Percentiles rank a stretch among this genome's conserved stretches.
phyloP scores from a whole-genome alignment of 2,329 filamentous ascomycete species.

The Drechslera avenae region DNA sequence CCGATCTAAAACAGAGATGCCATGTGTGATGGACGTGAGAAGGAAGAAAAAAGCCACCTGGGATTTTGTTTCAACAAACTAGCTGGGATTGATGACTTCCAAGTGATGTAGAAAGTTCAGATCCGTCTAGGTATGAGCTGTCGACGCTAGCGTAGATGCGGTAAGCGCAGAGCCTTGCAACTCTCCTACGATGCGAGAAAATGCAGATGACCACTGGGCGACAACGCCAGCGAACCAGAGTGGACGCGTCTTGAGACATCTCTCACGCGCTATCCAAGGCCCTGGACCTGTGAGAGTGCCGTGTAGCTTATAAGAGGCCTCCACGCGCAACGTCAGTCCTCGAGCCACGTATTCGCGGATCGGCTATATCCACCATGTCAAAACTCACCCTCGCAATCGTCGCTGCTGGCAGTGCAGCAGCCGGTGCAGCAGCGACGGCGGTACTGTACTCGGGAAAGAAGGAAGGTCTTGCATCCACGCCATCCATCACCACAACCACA shows the following conservation, averaged over 20 bases:
- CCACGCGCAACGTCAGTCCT: conserved; percentile 1
- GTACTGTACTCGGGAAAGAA: conserved; percentile 51
- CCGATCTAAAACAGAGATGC: neutral
- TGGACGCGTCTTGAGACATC: conserved; percentile 46
- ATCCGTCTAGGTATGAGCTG: conserved; percentile 7
- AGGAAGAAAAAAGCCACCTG: neutral
- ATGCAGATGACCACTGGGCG: conserved; percentile 35
- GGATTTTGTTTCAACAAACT: neutral
- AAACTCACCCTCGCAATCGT: conserved; percentile 58
- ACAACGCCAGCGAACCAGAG: conserved; percentile 39
- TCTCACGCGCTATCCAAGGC: conserved; percentile 41
- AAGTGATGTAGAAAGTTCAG: conserved; percentile 7
- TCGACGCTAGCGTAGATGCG: conserved; percentile 19
- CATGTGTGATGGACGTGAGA: conserved; percentile 10
- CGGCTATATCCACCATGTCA: conserved; percentile 49
- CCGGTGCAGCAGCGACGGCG: conserved; percentile 56
- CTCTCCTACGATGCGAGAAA: conserved; percentile 9
- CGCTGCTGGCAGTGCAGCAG: conserved; percentile 55
- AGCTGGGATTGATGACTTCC: conserved; percentile 10
- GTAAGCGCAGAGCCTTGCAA: conserved; percentile 26
- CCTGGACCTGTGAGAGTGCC: conserved; percentile 25
- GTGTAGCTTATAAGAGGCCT: conserved; percentile 23
- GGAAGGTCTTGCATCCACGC: conserved; percentile 27
- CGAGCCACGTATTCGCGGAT: conserved; percentile 2
- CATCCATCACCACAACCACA: conserved; percentile 44